A percentile compares a stretch with the other conserved stretches of the same genome.
Evolutionary conservation across 371 early-diverging fungal species (phyloP).

Genomic region (Nosema granulosis): DNA sequence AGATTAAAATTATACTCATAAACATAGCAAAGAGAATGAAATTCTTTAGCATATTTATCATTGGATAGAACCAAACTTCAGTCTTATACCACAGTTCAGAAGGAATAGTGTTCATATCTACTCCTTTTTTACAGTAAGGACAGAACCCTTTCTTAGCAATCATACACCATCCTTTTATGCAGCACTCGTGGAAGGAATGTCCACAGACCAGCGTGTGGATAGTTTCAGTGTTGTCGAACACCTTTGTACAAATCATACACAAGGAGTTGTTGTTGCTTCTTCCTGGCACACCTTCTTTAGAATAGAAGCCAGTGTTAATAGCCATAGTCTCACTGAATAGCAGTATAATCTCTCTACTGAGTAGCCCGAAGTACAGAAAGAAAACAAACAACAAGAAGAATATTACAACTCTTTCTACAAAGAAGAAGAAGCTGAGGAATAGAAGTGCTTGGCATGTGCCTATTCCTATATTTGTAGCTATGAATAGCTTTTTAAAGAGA

Average conservation of each 20-base stretch:
- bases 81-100: constrained; percentile 61
- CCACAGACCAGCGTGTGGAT: constrained; percentile 62
- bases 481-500: constrained; percentile 51
- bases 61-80: constrained; percentile 60
- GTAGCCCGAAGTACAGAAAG: constrained; percentile 62
- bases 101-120: constrained; percentile 50
- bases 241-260: constrained; percentile 58
- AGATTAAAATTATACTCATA: constrained; percentile 40
- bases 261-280: constrained; percentile 36
- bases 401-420: not conserved
- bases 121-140: constrained; percentile 75
- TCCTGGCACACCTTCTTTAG: constrained; percentile 55
- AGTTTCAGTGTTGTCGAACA: constrained; percentile 41
- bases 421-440: constrained; percentile 28
- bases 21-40: constrained; percentile 61
- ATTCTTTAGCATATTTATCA: constrained; percentile 60
- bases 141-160: constrained; percentile 85
- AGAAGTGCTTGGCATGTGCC: constrained; percentile 18
- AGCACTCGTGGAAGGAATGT: constrained; percentile 73
- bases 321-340: constrained; percentile 60
- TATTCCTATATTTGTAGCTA: constrained; percentile 41
- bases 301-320: constrained; percentile 53
- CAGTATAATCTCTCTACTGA: constrained; percentile 60
- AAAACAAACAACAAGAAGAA: constrained; percentile 44
- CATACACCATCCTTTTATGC: constrained; percentile 84